Evolutionary conservation across 225 moss, liverwort and hornwort genomes (phyloP).

Genomic region (Pseudisothecium myosuroides): DNA sequence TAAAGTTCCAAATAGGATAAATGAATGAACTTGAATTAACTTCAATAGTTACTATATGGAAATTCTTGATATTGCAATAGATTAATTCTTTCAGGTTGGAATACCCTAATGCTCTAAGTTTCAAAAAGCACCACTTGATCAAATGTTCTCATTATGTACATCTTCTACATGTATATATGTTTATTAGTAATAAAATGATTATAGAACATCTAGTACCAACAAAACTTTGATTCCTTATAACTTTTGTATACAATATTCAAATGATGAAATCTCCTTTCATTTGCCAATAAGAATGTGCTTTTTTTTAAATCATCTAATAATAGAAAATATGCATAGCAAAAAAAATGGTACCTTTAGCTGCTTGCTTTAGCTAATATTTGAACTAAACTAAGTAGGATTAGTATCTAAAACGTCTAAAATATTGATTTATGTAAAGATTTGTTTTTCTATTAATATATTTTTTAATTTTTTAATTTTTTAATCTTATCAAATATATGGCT

Average conservation of each 20-base stretch:
- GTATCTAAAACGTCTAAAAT: neutral
- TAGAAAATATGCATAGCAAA: neutral
- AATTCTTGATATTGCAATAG: neutral
- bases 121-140: neutral
- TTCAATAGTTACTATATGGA: neutral
- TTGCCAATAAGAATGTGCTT: neutral
- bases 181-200: neutral
- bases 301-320: no score
- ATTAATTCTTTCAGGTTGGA: neutral
- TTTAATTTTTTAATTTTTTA: neutral
- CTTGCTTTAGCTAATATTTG: neutral
- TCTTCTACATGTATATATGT: neutral
- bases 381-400: neutral
- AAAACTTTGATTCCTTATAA: neutral
- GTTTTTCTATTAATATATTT: no score
- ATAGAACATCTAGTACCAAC: neutral
- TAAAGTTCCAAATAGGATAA: no score
- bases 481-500: neutral
- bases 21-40: neutral
- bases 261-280: neutral
- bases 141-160: neutral
- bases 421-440: neutral
- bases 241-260: neutral
- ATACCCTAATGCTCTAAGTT: rapidly evolving
- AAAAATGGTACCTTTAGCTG: no score